These are phyloP conservation scores for Hyphopichia khmerensis DNA, from an alignment of 1,139 yeast genomes.

Conservation along the genomic window DNA sequence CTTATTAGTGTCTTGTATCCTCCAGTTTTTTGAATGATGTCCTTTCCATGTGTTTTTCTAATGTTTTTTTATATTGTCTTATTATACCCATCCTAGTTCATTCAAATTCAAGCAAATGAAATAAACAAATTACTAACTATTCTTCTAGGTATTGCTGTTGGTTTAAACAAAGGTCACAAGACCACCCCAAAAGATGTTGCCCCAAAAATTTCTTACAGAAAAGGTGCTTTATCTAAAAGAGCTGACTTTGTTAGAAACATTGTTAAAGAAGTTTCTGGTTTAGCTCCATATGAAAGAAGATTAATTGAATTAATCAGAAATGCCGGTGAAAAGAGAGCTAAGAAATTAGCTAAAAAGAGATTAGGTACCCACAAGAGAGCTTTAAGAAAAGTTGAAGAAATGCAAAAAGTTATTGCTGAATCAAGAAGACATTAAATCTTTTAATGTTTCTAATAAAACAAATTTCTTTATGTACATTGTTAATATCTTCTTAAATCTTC, in stretches of 20 bases:
- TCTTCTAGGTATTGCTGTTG: slow-evolving; percentile 88
- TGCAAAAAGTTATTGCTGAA: slow-evolving; percentile 95
- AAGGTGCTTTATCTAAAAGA: slow-evolving; percentile 97
- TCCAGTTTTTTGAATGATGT: too few species aligned
- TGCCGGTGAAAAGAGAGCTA: slow-evolving; percentile 99
- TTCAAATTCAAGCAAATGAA: too few species aligned
- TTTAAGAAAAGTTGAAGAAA: slow-evolving; percentile 98
- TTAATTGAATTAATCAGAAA: slow-evolving; percentile 98
- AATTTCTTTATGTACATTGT: slow-evolving; percentile 1
- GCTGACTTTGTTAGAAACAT: slow-evolving; percentile 92
- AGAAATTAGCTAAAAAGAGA: slow-evolving; percentile 99
- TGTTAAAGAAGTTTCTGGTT: slow-evolving; percentile 97
- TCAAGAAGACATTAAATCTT: slow-evolving; percentile 72
- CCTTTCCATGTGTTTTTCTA: too few species aligned
- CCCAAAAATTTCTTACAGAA: slow-evolving; percentile 94
- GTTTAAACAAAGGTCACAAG: slow-evolving; percentile 99
- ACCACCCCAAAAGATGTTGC: slow-evolving; percentile 90
- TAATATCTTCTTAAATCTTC: background rate
- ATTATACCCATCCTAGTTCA: background rate
- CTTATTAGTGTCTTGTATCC: too few species aligned
- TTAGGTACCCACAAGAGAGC: slow-evolving; percentile 99
- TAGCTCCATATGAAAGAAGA: slow-evolving; percentile 99
- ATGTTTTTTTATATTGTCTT: too few species aligned
- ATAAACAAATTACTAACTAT: background rate
- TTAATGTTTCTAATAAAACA: background rate